phyloP scores from a whole-genome alignment of 2,329 filamentous ascomycete species.

The Trichoderma simmonsii region DNA sequence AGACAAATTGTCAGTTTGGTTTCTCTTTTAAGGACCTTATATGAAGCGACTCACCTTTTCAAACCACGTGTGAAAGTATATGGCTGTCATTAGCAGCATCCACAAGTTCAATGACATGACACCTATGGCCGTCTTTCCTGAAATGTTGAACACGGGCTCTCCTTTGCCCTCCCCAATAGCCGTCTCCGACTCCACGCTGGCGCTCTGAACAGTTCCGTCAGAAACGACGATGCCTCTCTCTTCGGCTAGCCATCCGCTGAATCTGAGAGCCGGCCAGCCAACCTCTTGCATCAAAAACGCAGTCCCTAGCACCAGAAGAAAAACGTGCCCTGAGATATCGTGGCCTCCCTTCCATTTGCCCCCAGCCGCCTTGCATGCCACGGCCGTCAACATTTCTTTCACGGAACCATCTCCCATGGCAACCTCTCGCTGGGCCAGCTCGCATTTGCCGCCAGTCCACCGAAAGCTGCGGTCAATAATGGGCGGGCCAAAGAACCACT shows the following conservation, averaged over 20 bases:
- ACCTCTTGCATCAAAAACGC: slow-evolving; percentile 80
- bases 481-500: slow-evolving; percentile 93
- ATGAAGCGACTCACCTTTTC: slow-evolving; percentile 71
- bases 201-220: slow-evolving; percentile 64
- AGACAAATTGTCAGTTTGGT: slow-evolving; percentile 24
- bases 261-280: slow-evolving; percentile 52
- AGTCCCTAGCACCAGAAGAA: slow-evolving; percentile 82
- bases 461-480: slow-evolving; percentile 87
- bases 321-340: slow-evolving; percentile 94
- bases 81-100: slow-evolving; percentile 98
- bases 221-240: slow-evolving; percentile 63
- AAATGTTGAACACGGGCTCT: slow-evolving; percentile 39
- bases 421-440: slow-evolving; percentile 51
- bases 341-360: slow-evolving; percentile 90
- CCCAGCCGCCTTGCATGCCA: slow-evolving; percentile 77
- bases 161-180: slow-evolving; percentile 26
- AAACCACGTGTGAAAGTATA: slow-evolving; percentile 98
- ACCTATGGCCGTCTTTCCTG: slow-evolving; percentile 54
- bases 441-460: slow-evolving; percentile 84
- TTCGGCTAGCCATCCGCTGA: slow-evolving; percentile 46
- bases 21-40: not conserved
- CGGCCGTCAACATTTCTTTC: slow-evolving; percentile 61
- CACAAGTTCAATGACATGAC: slow-evolving; percentile 75
- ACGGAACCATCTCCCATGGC: slow-evolving; percentile 45
- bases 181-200: slow-evolving; percentile 44